phyloP scores from a whole-genome alignment of 2,329 filamentous ascomycete genomes.

The Colletotrichum chrysophilum region DNA sequence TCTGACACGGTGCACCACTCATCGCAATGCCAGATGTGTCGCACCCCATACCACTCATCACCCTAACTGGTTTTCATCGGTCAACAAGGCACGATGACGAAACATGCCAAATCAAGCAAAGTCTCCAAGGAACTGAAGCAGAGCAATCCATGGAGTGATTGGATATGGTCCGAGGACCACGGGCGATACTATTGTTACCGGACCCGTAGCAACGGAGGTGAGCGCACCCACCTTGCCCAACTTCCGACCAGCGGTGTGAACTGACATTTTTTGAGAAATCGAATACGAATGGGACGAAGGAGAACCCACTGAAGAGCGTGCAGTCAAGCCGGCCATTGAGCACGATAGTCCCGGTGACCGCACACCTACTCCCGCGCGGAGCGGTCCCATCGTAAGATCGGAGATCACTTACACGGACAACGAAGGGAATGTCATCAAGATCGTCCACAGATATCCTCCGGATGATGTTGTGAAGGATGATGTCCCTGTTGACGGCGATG shows the following conservation, averaged over 20 bases:
- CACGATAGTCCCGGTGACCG: not conserved
- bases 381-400: not conserved
- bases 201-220: not conserved
- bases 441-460: not conserved
- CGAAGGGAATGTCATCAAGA: not conserved
- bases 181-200: not conserved
- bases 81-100: not conserved
- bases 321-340: not conserved
- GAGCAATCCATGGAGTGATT: not conserved
- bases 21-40: too few species aligned
- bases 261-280: fast-evolving
- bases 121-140: fast-evolving
- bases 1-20: not conserved
- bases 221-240: too few species aligned
- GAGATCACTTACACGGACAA: not conserved
- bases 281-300: not conserved
- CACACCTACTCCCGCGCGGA: not conserved
- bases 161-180: not conserved
- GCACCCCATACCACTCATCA: too few species aligned
- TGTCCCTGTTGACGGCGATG: not conserved
- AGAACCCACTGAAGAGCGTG: not conserved
- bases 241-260: too few species aligned
- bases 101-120: not conserved
- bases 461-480: not conserved
- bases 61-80: not conserved